Base-by-base conservation (phyloP, 176 grass and related monocot genomes). In the Lolium multiflorum region DNA sequence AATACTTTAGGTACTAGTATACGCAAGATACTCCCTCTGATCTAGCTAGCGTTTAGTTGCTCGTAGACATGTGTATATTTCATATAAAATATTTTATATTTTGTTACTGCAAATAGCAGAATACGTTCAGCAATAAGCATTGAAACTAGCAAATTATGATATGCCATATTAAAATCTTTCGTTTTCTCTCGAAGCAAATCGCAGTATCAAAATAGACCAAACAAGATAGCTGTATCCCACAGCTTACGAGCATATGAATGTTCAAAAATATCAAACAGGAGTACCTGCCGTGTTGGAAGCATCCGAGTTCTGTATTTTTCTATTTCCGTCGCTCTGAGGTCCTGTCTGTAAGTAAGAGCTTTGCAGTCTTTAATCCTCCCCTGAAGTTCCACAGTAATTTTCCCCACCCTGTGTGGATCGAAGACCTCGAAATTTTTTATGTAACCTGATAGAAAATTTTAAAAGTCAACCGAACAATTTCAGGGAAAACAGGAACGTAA, bases 211-310 rank as follows among this genome's bases (percentile, higher is more conserved):
- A 55, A 66, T 3, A 87, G 21, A 74, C 25, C 5, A 67, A 64
- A 28, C 55, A 77, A 39, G 49, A 65, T 18, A 83, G 41, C 14
- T 47, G 13, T 74, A 83, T 21, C 26, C 46, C 54, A 58, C 48
- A 59, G 47, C 50, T 58, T 56, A 83, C 7, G 37, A 78, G 20
- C 3, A 49, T 58, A 26, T 41, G 47, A 55, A 66, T 54, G 37
- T 43, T 55, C 74, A 54, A 8, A 65, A 76, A 31, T 71, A 52
- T 52, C 26, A 65, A 76, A 11, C 43, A 55, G 24, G 18, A 59
- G 48, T 52, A 98, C 94, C 97, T 98, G 94, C 0, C 85, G 92
- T 22, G 97, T 98, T 24, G 92, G 97, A 91, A 98, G 97, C 66
- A 87, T 96, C 52, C 82, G 81, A 49, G 90, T 62, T 87, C 84